Conservation (phyloP, 2,329 filamentous ascomycete genomes). For the Colletotrichum tabaci region DNA sequence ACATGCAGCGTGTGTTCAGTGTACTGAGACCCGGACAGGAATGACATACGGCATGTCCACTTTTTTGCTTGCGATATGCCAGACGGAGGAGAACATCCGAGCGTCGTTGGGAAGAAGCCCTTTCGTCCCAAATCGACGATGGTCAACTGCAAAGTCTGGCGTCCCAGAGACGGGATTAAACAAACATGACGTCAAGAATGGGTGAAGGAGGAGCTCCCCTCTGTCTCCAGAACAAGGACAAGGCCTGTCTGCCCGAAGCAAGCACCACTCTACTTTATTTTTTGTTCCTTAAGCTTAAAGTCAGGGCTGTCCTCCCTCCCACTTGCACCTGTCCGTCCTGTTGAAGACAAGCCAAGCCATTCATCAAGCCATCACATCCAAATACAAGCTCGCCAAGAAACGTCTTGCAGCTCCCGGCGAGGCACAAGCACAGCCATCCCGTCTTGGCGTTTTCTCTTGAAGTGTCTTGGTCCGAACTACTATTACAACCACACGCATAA, state of each 20-base stretch:
- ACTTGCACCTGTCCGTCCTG: neutral
- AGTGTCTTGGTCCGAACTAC: conserved; percentile 7
- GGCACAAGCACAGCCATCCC: conserved; percentile 40
- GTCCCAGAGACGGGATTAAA: conserved; percentile 5
- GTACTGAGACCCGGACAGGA: conserved; percentile 11
- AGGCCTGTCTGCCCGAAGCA: neutral
- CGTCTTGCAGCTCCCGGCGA: conserved; percentile 23
- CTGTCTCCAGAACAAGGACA: neutral
- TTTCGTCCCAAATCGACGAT: conserved; percentile 34
- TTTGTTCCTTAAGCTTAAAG: conserved; percentile 30
- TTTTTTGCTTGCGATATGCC: neutral
- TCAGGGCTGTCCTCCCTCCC: neutral
- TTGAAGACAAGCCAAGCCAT: conserved; percentile 17
- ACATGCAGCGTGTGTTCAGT: too few species aligned
- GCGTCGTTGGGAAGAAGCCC: neutral
- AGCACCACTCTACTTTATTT: conserved; percentile 18
- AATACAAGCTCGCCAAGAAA: conserved; percentile 32
- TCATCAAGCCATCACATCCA: conserved; percentile 9
- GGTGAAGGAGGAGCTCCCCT: neutral
- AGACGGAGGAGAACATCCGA: neutral
- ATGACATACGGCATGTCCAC: conserved; percentile 35
- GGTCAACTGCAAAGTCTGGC: neutral
- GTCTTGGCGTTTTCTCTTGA: conserved; percentile 33
- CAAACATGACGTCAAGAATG: conserved; percentile 38
- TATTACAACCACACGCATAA: neutral